phyloP scores from a whole-genome alignment of 768 basidiomycete genomes.

The Infundibulicybe gibba region DNA sequence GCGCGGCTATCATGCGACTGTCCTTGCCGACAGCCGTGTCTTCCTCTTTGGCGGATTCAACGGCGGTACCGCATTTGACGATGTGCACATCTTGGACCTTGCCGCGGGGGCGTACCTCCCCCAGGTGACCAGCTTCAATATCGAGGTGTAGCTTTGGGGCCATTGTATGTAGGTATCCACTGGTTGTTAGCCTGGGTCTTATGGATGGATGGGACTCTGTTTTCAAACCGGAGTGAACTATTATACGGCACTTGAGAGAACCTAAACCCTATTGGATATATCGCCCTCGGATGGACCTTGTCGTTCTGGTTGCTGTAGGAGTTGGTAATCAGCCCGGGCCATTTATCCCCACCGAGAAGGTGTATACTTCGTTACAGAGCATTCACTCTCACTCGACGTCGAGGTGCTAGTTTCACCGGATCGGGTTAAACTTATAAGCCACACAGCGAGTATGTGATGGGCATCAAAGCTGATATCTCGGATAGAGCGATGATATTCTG shows the following conservation, averaged over 20 bases:
- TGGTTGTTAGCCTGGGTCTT: neutral
- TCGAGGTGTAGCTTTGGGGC: conserved; percentile 30
- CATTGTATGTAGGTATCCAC: neutral
- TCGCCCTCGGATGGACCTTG: neutral
- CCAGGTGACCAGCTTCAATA: conserved; percentile 76
- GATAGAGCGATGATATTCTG: too few species aligned
- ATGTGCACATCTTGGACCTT: conserved; percentile 82
- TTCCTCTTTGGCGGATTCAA: conserved; percentile 90
- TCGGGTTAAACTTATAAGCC: too few species aligned
- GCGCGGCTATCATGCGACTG: conserved; percentile 82
- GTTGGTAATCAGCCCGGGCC: too few species aligned
- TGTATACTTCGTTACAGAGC: too few species aligned
- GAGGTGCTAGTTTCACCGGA: too few species aligned
- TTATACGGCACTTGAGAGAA: neutral
- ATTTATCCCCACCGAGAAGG: too few species aligned
- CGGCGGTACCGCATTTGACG: conserved; percentile 79
- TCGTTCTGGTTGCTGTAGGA: neutral
- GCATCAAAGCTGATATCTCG: too few species aligned
- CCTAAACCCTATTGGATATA: neutral
- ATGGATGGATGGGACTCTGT: neutral
- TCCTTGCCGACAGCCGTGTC: conserved; percentile 80
- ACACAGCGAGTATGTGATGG: too few species aligned
- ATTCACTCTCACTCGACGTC: too few species aligned
- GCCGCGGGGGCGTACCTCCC: conserved; percentile 87
- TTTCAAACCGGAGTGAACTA: neutral